A percentile compares a stretch with the other conserved stretches of the same genome.
phyloP scores from a whole-genome alignment of 352 stramenopile genomes.

The Sclerospora graminicola region DNA sequence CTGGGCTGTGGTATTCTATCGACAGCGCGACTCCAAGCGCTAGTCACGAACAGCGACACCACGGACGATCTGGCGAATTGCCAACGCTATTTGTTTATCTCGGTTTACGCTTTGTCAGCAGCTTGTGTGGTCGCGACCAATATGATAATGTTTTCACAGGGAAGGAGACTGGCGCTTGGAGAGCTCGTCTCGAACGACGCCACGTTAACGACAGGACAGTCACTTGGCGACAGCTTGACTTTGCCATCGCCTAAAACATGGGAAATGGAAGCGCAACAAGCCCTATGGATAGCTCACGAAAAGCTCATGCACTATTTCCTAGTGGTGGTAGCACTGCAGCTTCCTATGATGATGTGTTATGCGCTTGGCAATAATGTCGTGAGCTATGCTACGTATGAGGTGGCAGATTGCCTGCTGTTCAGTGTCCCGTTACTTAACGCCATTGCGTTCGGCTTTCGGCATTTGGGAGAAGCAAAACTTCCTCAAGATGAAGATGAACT shows the following conservation, averaged over 20 bases:
- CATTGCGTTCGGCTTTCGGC: constrained; percentile 33
- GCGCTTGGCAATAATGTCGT: constrained; percentile 18
- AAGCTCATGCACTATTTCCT: constrained; percentile 44
- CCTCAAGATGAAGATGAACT: constrained; percentile 7
- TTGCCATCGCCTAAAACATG: constrained; percentile 22
- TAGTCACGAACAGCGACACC: constrained; percentile 11
- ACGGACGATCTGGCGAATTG: constrained; percentile 3
- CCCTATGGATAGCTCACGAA: constrained; percentile 22
- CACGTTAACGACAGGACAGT: constrained; percentile 10
- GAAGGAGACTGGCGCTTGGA: constrained; percentile 1
- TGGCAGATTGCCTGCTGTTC: constrained; percentile 32
- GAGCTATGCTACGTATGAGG: constrained; percentile 20
- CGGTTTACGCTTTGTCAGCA: constrained; percentile 23
- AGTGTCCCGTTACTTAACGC: constrained; percentile 44
- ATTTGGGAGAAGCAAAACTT: constrained; percentile 20
- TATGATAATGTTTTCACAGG: constrained; percentile 21
- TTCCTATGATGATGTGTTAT: constrained; percentile 38
- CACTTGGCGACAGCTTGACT: constrained; percentile 8
- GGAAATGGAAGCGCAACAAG: constrained; percentile 18
- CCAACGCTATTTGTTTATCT: constrained; percentile 22
- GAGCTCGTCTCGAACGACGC: constrained; percentile 4
- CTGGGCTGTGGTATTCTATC: constrained; percentile 29
- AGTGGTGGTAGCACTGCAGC: constrained; percentile 30
- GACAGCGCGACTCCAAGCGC: constrained; percentile 21
- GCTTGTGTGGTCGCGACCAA: constrained; percentile 24